phyloP scores from a whole-genome alignment of 331 rosid genomes.

The Dryas integrifolia region DNA sequence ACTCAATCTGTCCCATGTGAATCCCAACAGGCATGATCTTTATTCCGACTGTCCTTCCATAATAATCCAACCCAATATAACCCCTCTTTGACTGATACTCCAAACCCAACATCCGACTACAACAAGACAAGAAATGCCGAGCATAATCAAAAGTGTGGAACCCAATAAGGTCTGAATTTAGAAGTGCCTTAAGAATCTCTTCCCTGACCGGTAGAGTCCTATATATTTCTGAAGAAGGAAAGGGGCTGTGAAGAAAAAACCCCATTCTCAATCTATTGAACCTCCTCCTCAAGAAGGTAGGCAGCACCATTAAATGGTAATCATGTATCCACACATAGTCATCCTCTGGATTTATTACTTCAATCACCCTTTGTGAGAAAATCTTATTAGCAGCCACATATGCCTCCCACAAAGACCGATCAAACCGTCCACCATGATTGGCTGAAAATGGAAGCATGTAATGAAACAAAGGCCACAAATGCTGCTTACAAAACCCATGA shows the following conservation, averaged over 20 bases:
- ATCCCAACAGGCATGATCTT: constrained; percentile 51
- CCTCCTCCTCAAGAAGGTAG: constrained; percentile 51
- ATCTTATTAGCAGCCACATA: constrained; percentile 53
- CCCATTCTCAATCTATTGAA: constrained; percentile 56
- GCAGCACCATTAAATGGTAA: constrained; percentile 54
- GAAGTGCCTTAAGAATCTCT: constrained; percentile 49
- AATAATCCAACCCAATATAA: constrained; percentile 48
- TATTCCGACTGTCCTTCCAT: constrained; percentile 44
- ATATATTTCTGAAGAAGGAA: constrained; percentile 50
- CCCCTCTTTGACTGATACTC: constrained; percentile 54
- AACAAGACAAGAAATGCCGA: constrained; percentile 53
- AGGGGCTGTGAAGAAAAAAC: constrained; percentile 53
- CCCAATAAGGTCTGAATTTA: constrained; percentile 53
- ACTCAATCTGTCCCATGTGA: constrained; percentile 44
- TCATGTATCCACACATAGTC: constrained; percentile 54
- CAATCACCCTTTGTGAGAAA: constrained; percentile 48
- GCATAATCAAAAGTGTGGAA: constrained; percentile 57
- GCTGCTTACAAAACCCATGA: constrained; percentile 57
- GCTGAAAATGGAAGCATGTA: constrained; percentile 53
- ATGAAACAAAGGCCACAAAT: constrained; percentile 56
- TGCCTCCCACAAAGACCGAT: constrained; percentile 50
- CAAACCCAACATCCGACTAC: constrained; percentile 55
- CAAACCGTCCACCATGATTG: constrained; percentile 47
- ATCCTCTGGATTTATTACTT: constrained; percentile 51
- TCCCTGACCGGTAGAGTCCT: constrained; percentile 54